Base-by-base conservation (phyloP, 2,329 filamentous ascomycete genomes). In the Lachnellula willkommii region DNA sequence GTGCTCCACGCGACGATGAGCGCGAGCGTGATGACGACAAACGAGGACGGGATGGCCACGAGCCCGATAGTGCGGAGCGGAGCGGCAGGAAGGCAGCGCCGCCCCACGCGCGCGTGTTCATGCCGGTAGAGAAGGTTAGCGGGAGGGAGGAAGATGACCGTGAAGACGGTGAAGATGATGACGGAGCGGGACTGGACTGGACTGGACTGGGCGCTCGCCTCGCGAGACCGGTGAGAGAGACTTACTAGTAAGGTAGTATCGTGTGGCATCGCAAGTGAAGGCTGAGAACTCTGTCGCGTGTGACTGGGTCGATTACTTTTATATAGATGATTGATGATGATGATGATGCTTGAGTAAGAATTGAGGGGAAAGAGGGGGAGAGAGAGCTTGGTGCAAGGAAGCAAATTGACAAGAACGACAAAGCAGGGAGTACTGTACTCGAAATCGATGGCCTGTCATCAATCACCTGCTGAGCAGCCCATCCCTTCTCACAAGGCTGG, bases 161-260 rank as follows among this genome's bases (percentile, higher is more conserved):
- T 47, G 42, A 51, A 47, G 24, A 51, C 42, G 12, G 54, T 56
- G 43, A 56, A 56, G 24, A 56, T 56, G 49, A 56, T 56, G 14
- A 56, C 54, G n/a, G 54, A 52, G 14, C 50, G 40, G 4, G 39
- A 47, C 37, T 56, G 54, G 20, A n/a, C n/a, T n/a, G n/a, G n/a
- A n/a, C n/a, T n/a, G 4, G 39, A 47, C 37, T 56, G 54, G 20
- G 48, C 54, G 24, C 28, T 42, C 22, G 22, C 22, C n/a, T n/a
- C 11, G 48, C 48, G n/a, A n/a, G n/a, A n/a, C n/a, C n/a, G n/a
- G n/a, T n/a, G 17, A 56, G 54, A 48, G 36, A 24, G 40, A 15
- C n/a, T 17, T 39, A 26, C 12, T 42, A 8, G n/a, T n/a, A n/a
- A n/a, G n/a, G 35, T 12, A 8, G 26, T 20, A 28, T 40, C 36